These are phyloP conservation scores for Paramyrothecium roridum DNA, from an alignment of 2,329 filamentous ascomycete genomes.

Conservation along the genomic window DNA sequence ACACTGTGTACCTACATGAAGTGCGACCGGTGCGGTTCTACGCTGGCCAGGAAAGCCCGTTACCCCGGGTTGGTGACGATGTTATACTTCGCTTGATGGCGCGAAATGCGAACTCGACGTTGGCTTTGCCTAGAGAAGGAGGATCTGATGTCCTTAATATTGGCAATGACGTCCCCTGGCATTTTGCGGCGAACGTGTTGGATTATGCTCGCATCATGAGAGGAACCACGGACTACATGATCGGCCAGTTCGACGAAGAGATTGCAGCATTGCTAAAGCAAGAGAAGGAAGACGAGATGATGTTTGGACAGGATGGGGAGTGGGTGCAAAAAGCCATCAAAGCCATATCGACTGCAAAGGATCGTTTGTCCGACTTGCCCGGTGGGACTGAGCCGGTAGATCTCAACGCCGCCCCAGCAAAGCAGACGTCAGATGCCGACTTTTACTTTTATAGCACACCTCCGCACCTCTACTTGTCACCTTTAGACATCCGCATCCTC, in stretches of 20 bases:
- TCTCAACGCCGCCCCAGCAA: slow-evolving; percentile 10
- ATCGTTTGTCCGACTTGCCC: slow-evolving; percentile 57
- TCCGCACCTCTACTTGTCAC: slow-evolving; percentile 84
- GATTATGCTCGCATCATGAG: slow-evolving; percentile 97
- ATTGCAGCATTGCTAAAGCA: slow-evolving; percentile 71
- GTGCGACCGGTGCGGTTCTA: slow-evolving; percentile 89
- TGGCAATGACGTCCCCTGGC: slow-evolving; percentile 85
- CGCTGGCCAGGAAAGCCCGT: slow-evolving; percentile 76
- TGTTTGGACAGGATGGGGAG: slow-evolving; percentile 89
- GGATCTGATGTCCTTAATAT: slow-evolving; percentile 64
- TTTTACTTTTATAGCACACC: slow-evolving; percentile 89
- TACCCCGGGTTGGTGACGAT: slow-evolving; percentile 81
- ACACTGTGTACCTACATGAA: slow-evolving; percentile 88
- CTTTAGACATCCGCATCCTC: slow-evolving; percentile 87
- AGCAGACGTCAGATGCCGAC: slow-evolving; percentile 37
- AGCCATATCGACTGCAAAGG: slow-evolving; percentile 70
- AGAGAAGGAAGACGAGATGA: slow-evolving; percentile 82
- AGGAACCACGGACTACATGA: slow-evolving; percentile 85
- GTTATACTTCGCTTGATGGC: slow-evolving; percentile 85
- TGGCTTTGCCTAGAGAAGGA: slow-evolving; percentile 83
- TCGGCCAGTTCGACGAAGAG: slow-evolving; percentile 74
- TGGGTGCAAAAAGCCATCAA: slow-evolving; percentile 85
- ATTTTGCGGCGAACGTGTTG: slow-evolving; percentile 87
- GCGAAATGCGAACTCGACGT: slow-evolving; percentile 73
- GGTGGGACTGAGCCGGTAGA: slow-evolving; percentile 11